A percentile compares a stretch with the other conserved stretches of the same genome.
phyloP scores from a whole-genome alignment of 371 early-diverging fungal species.

The Coemansia sp. region DNA sequence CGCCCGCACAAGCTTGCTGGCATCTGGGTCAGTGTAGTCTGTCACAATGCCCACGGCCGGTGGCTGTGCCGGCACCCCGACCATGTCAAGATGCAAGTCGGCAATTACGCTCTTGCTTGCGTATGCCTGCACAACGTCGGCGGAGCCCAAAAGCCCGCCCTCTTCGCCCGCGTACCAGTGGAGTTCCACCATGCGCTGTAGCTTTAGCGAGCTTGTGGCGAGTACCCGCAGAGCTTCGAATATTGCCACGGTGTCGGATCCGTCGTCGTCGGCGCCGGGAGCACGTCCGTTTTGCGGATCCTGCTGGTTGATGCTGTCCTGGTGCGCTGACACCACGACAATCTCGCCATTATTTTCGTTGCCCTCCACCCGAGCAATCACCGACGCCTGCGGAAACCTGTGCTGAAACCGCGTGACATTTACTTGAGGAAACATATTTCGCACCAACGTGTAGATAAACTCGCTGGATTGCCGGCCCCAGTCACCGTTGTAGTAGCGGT shows the following conservation, averaged over 20 bases:
- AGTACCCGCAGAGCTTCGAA: constrained; percentile 78
- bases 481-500: constrained; percentile 76
- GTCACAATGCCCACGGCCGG: constrained; percentile 75
- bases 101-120: constrained; percentile 51
- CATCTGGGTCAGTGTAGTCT: constrained; percentile 69
- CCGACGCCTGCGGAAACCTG: constrained; percentile 52
- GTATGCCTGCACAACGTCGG: constrained; percentile 73
- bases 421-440: constrained; percentile 23
- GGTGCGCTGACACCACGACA: constrained; percentile 84
- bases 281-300: constrained; percentile 64
- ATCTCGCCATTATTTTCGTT: constrained; percentile 55
- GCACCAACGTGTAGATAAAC: constrained; percentile 63
- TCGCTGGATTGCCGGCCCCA: constrained; percentile 64
- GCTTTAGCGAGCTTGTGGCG: constrained; percentile 27
- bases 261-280: constrained; percentile 79
- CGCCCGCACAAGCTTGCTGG: constrained; percentile 61
- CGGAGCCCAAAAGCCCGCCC: constrained; percentile 79
- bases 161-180: constrained; percentile 91
- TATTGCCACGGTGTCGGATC: constrained; percentile 80
- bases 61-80: constrained; percentile 69
- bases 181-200: constrained; percentile 76
- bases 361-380: constrained; percentile 67
- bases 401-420: constrained; percentile 70
- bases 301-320: constrained; percentile 80
- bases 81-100: constrained; percentile 73